Evolutionary conservation across 106 monocot genomes (phyloP).

Genomic region (Dendrobium nobile): DNA sequence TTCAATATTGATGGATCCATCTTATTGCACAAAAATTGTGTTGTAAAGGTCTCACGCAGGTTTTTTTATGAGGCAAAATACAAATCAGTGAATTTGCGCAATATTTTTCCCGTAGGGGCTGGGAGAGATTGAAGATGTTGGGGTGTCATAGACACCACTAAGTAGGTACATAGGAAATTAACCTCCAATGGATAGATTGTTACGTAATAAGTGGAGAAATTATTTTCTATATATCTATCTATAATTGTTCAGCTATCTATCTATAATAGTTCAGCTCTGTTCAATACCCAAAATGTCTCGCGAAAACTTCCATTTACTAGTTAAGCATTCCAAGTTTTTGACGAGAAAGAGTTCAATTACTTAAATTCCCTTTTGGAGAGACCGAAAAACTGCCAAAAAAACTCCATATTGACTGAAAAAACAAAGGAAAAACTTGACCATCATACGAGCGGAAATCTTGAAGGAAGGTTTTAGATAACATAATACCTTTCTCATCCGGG

Average conservation of each 20-base stretch:
- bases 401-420: neutral
- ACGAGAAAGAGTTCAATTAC: neutral
- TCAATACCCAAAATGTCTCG: neutral
- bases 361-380: neutral
- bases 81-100: too few relatives aligned
- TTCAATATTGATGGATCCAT: too few relatives aligned
- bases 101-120: too few relatives aligned
- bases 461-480: neutral
- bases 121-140: too few relatives aligned
- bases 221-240: neutral
- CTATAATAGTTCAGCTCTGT: neutral
- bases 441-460: neutral
- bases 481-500: slow-evolving; percentile 74
- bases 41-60: too few relatives aligned
- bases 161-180: too few relatives aligned
- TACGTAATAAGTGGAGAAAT: too few relatives aligned
- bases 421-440: neutral
- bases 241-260: neutral
- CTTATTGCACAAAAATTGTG: too few relatives aligned
- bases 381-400: neutral
- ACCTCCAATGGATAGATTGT: too few relatives aligned
- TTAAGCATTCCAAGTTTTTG: neutral
- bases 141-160: too few relatives aligned
- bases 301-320: neutral
- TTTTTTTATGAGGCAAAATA: too few relatives aligned